Evolutionary conservation across 2,329 filamentous ascomycete genomes (phyloP).

Genomic region (Talaromyces sp.): DNA sequence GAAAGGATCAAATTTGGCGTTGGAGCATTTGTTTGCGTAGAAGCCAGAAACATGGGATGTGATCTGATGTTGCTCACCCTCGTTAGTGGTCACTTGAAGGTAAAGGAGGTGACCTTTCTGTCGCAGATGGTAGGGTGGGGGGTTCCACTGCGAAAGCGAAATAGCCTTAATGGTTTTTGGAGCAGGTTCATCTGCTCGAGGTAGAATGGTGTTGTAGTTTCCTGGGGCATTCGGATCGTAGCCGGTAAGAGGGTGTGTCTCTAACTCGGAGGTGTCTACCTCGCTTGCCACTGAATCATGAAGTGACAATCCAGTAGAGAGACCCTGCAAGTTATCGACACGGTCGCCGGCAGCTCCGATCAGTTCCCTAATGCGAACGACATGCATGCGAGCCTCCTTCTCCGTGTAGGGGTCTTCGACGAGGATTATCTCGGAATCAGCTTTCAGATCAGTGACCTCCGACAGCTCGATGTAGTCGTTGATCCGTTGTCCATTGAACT

Average conservation of each 20-base stretch:
- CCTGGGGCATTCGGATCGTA: conserved; percentile 74
- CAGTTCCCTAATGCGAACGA: conserved; percentile 84
- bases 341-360: conserved; percentile 88
- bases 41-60: conserved; percentile 93
- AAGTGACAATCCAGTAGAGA: conserved; percentile 78
- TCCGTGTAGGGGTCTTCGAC: conserved; percentile 97
- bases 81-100: conserved; percentile 80
- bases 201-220: conserved; percentile 67
- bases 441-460: conserved; percentile 74
- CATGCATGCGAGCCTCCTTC: conserved; percentile 93
- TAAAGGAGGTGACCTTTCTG: conserved; percentile 93
- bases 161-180: conserved; percentile 91
- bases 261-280: conserved; percentile 38
- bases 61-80: conserved; percentile 91
- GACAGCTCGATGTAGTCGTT: conserved; percentile 93
- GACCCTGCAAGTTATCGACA: conserved; percentile 79
- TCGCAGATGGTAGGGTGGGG: conserved; percentile 83
- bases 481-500: conserved; percentile 81
- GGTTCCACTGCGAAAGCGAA: conserved; percentile 90
- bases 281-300: conserved; percentile 68
- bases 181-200: conserved; percentile 60
- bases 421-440: conserved; percentile 73
- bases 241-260: conserved; percentile 57
- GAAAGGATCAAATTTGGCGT: conserved; percentile 88
- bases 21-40: conserved; percentile 94